phyloP scores from a whole-genome alignment of 1,139 yeast species.

The Nakaseomyces delphensis region DNA sequence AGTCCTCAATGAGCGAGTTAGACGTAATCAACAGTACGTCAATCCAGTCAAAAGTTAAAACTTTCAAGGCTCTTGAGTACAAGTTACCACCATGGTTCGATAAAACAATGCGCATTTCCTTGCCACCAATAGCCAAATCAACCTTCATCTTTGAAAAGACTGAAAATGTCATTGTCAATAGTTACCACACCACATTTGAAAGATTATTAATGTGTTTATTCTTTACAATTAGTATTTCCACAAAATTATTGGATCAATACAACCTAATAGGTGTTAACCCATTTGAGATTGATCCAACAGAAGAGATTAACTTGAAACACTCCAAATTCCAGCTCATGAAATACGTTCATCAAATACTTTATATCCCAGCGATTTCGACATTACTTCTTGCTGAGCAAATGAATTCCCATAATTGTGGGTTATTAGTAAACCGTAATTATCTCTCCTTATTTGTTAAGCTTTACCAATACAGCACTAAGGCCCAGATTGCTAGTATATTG shows the following conservation, averaged over 20 bases:
- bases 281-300: constrained; percentile 9
- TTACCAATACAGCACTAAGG: background rate
- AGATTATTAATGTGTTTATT: constrained; percentile 20
- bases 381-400: constrained; percentile 30
- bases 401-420: constrained; percentile 7
- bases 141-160: constrained; percentile 31
- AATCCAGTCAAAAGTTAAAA: background rate
- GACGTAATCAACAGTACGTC: background rate
- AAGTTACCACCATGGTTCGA: constrained; percentile 26
- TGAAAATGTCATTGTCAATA: constrained; percentile 10
- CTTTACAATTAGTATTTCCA: constrained; percentile 15
- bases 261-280: constrained; percentile 14
- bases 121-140: constrained; percentile 36
- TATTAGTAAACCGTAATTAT: constrained; percentile 11
- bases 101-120: constrained; percentile 17
- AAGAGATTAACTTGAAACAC: constrained; percentile 3
- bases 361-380: constrained; percentile 28
- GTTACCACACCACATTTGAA: constrained; percentile 14
- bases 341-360: background rate
- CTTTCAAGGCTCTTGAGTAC: constrained; percentile 7
- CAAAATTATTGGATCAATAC: constrained; percentile 17
- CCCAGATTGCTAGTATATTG: background rate
- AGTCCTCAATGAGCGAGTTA: background rate
- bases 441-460: background rate
- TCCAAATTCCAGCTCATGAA: constrained; percentile 5